phyloP scores from a whole-genome alignment of 176 grass and related monocot genomes.

The Tillandsia fasciculata region DNA sequence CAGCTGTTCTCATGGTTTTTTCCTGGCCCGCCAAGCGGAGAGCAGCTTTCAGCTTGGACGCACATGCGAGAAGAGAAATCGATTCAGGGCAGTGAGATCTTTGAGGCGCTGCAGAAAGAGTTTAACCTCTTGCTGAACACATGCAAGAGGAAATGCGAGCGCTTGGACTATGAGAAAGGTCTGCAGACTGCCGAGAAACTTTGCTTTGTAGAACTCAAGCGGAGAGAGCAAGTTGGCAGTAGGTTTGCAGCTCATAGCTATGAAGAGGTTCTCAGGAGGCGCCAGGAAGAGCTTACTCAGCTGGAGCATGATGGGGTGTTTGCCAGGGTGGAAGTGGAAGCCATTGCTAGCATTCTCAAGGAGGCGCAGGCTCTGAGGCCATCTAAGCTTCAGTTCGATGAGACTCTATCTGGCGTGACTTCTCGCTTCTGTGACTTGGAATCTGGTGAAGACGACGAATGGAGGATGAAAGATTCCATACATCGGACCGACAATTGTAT shows the following conservation, averaged over 20 bases:
- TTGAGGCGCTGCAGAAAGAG: conserved; percentile 59
- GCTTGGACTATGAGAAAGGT: conserved; percentile 46
- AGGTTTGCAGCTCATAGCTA: conserved; percentile 41
- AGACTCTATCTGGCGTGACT: conserved; percentile 38
- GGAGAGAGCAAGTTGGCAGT: conserved; percentile 26
- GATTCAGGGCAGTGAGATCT: conserved; percentile 33
- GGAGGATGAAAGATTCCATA: conserved; percentile 46
- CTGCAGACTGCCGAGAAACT: conserved; percentile 47
- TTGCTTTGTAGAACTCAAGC: conserved; percentile 50
- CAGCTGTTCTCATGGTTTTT: conserved; percentile 70
- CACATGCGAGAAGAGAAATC: conserved; percentile 38
- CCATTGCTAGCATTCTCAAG: conserved; percentile 54
- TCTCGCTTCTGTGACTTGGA: conserved; percentile 42
- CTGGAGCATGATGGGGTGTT: conserved; percentile 37
- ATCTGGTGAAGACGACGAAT: conserved; percentile 52
- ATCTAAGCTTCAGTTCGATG: conserved; percentile 48
- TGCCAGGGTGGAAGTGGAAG: conserved; percentile 44
- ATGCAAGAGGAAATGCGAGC: conserved; percentile 68
- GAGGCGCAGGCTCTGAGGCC: conserved; percentile 49
- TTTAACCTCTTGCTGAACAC: conserved; percentile 40
- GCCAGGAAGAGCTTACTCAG: conserved; percentile 53
- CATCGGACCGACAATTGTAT: conserved; percentile 54
- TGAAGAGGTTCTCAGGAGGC: conserved; percentile 55
- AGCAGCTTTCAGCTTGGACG: conserved; percentile 48
- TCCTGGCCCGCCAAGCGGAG: conserved; percentile 49